Evolutionary conservation across 2,329 filamentous ascomycete genomes (phyloP).

Genomic region (Fusarium denticulatum): DNA sequence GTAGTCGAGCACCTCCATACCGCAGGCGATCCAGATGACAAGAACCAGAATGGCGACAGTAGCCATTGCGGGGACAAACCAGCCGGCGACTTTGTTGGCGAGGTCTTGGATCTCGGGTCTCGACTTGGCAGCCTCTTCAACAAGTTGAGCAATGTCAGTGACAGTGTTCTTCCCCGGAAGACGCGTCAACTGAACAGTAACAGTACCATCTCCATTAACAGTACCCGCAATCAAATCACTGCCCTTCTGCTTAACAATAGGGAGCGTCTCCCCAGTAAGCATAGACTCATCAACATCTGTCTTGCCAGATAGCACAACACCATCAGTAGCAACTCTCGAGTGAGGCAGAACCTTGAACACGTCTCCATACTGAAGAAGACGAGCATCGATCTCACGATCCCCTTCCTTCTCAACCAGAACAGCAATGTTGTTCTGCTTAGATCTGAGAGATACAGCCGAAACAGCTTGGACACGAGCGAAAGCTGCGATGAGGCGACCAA

Average conservation of each 20-base stretch:
- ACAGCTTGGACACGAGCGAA: slow-evolving; percentile 51
- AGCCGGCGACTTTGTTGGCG: slow-evolving; percentile 66
- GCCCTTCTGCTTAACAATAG: slow-evolving; percentile 2
- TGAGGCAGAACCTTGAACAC: slow-evolving; percentile 62
- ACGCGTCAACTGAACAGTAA: slow-evolving; percentile 60
- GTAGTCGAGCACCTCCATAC: slow-evolving; percentile 50
- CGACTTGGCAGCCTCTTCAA: slow-evolving; percentile 67
- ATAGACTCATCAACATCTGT: slow-evolving; percentile 73
- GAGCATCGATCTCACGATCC: slow-evolving; percentile 60
- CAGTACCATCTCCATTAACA: slow-evolving; percentile 53
- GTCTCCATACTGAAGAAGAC: slow-evolving; percentile 68
- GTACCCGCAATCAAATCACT: slow-evolving; percentile 5
- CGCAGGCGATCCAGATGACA: not conserved
- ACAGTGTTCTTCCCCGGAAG: slow-evolving; percentile 68
- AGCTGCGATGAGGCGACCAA: slow-evolving; percentile 51
- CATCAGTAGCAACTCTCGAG: slow-evolving; percentile 66
- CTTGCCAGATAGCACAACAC: slow-evolving; percentile 60
- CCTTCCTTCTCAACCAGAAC: slow-evolving; percentile 51
- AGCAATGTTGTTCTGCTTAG: slow-evolving; percentile 60
- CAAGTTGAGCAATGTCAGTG: slow-evolving; percentile 65
- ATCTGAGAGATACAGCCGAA: slow-evolving; percentile 50
- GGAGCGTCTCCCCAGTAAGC: slow-evolving; percentile 47
- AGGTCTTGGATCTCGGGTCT: slow-evolving; percentile 68
- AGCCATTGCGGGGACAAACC: slow-evolving; percentile 67
- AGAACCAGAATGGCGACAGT: slow-evolving; percentile 57